phyloP scores from a whole-genome alignment of 805 yeast genomes.

The Wickerhamiella parazyma region DNA sequence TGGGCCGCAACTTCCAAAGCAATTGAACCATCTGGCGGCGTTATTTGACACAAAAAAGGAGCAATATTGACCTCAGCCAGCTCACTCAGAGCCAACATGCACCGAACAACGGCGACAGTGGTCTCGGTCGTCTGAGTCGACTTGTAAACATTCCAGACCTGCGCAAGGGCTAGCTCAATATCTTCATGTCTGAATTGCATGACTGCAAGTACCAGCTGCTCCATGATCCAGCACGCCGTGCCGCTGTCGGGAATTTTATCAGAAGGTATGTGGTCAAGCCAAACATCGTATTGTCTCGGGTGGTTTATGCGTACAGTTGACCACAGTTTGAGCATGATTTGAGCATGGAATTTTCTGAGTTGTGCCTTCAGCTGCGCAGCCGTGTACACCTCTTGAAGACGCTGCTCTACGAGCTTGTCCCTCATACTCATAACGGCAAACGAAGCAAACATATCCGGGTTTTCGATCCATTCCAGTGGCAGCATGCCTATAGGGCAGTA shows the following conservation, averaged over 20 bases:
- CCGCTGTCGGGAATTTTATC: not conserved
- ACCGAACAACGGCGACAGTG: not conserved
- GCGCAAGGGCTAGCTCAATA: not conserved
- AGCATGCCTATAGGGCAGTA: not conserved
- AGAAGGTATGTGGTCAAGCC: not conserved
- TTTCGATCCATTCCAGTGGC: conserved; percentile 1
- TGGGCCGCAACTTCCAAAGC: not conserved
- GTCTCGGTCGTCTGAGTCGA: not conserved
- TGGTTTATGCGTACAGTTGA: not conserved
- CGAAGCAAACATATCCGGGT: conserved; percentile 1
- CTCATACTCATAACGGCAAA: not conserved
- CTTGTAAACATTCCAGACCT: not conserved
- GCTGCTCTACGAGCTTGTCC: not conserved
- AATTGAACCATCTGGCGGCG: not conserved
- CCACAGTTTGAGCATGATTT: conserved; percentile 1
- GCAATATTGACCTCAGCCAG: not conserved
- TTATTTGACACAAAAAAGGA: not conserved
- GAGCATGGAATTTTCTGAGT: not conserved
- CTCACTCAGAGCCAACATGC: conserved; percentile 1
- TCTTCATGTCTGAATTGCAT: not conserved
- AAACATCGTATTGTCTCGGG: not conserved
- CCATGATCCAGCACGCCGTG: conserved; percentile 5
- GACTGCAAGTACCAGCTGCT: conserved; percentile 1
- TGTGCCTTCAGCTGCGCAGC: not conserved
- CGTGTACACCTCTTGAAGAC: not conserved